Evolutionary conservation across 1,284 basidiomycete species (phyloP), one percentile per base, ranked within the genome.

Genomic region (Irpex sp.): DNA sequence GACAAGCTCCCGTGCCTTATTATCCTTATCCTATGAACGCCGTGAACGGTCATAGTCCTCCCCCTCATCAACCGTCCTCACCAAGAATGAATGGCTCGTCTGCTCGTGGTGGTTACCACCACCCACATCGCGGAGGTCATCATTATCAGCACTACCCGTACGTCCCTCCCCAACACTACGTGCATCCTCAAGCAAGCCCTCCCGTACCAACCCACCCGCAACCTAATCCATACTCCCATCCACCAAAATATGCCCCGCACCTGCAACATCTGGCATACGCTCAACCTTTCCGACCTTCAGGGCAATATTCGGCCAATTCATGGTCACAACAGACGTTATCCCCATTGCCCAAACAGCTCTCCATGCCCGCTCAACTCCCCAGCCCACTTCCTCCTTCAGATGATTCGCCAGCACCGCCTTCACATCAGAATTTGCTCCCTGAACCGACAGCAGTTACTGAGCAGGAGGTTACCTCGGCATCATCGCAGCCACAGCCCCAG

Each of bases 271-370:
- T 72, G 7, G 68, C 72, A 17, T 75, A 76, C 59, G 68, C 72
- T 8, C 70, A 71, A 13, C 70, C 74, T 1, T 73, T 71, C 51
- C 66, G 64, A 60, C 68, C 72, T 60, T 71, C 69, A 57, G 68
- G 67, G 3, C 66, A 72, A 3, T 76, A 74, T 64, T 68, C 65
- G 3, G 69, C 69, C 58, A 58, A 36, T 17, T 56, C 70, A 8
- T 74, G 71, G 73, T 26, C 69, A 38, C 63, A 67, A 59, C 70
- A 73, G 49, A 71, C 72, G 9, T 68, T 74, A 31, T 77, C 77
- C 1, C 77, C 77, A 7, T 58, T 77, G 60, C 76, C 77, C 65
- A 78, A 76, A 70, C 77, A 77, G 49, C 67, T 78, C 2, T 70
- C 75, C n/a, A 76, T 76, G 73, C 73, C 73, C 5, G 73, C 73